phyloP scores from a whole-genome alignment of 371 early-diverging fungal species.

The Mucor mucedo region DNA sequence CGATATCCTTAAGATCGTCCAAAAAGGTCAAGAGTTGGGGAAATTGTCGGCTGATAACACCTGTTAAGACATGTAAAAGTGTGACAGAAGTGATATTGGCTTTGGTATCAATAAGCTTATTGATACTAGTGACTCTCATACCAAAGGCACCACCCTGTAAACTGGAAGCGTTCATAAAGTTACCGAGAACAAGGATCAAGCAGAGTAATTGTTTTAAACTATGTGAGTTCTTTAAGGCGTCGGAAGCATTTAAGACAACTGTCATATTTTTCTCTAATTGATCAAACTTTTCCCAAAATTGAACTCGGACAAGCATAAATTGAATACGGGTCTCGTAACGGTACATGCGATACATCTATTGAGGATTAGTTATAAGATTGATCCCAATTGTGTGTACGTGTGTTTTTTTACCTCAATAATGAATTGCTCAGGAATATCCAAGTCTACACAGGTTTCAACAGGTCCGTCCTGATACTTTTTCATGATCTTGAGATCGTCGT shows the following conservation, averaged over 20 bases:
- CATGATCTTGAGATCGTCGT: constrained; percentile 53
- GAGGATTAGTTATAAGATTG: background rate
- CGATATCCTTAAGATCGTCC: constrained; percentile 40
- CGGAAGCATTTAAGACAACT: constrained; percentile 46
- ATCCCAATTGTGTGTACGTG: background rate
- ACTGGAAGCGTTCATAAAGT: constrained; percentile 61
- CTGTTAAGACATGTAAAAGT: constrained; percentile 48
- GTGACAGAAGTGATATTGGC: constrained; percentile 43
- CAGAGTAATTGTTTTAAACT: constrained; percentile 49
- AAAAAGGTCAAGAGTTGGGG: constrained; percentile 47
- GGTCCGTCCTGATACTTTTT: constrained; percentile 48
- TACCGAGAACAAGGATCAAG: constrained; percentile 55
- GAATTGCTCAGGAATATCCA: constrained; percentile 64
- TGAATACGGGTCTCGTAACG: constrained; percentile 54
- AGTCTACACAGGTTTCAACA: constrained; percentile 45
- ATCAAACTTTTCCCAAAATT: constrained; percentile 57
- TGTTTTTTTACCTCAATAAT: constrained; percentile 35
- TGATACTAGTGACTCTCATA: constrained; percentile 50
- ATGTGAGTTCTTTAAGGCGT: constrained; percentile 44
- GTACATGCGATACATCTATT: constrained; percentile 57
- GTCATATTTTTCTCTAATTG: constrained; percentile 52
- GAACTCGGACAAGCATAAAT: constrained; percentile 50
- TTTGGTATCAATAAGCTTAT: constrained; percentile 57
- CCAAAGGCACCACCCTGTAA: constrained; percentile 63
- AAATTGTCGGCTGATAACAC: constrained; percentile 46